Evolutionary conservation across 2,329 filamentous ascomycete genomes (phyloP).

Genomic region (Aspergillus sp.): DNA sequence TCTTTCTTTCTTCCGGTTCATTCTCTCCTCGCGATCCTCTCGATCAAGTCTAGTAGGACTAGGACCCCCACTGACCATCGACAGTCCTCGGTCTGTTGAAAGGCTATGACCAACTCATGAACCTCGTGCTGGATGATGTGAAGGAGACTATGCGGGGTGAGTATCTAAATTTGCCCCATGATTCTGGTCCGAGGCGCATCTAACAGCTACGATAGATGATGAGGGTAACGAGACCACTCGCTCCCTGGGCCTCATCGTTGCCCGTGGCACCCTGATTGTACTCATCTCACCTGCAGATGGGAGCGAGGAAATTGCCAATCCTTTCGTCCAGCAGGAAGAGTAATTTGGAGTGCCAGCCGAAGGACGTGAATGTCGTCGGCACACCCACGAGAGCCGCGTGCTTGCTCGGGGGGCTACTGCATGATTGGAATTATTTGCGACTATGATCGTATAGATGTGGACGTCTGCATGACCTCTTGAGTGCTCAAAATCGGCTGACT

Average conservation of each 20-base stretch:
- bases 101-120: slow-evolving; percentile 97
- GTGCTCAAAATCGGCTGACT: too few species aligned
- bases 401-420: too few species aligned
- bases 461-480: too few species aligned
- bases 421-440: too few species aligned
- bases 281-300: slow-evolving; percentile 90
- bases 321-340: slow-evolving; percentile 75
- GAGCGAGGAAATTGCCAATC: slow-evolving; percentile 93
- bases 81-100: slow-evolving; percentile 84
- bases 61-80: slow-evolving; percentile 3
- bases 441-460: too few species aligned
- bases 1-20: not conserved
- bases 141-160: slow-evolving; percentile 84
- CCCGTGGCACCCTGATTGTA: slow-evolving; percentile 86
- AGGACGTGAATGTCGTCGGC: not conserved
- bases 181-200: not conserved
- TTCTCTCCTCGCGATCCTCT: not conserved
- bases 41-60: not conserved
- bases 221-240: slow-evolving; percentile 83
- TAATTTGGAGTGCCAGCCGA: slow-evolving; percentile 28
- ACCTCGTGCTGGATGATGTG: slow-evolving; percentile 91
- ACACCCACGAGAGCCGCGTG: too few species aligned
- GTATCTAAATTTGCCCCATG: slow-evolving; percentile 18
- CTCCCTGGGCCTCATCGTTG: slow-evolving; percentile 81
- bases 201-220: slow-evolving; percentile 62